Conservation (phyloP, 2,329 filamentous ascomycete species). For the Diaporthe vaccinii region DNA sequence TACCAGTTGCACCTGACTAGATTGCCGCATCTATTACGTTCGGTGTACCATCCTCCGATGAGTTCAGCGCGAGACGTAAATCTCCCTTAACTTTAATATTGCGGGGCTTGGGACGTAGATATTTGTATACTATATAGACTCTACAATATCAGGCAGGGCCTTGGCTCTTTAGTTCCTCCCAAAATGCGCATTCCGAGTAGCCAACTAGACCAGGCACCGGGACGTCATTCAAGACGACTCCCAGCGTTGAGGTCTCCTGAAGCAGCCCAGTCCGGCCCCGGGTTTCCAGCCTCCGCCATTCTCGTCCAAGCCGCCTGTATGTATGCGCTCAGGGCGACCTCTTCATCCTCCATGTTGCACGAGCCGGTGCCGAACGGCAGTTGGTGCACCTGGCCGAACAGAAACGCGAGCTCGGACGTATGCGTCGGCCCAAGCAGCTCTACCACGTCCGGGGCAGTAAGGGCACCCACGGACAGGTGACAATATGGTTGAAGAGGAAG, state of each 20-base stretch:
- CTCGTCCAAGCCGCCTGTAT: slow-evolving; percentile 17
- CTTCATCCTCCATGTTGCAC: background rate
- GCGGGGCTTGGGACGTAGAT: background rate
- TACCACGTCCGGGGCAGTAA: slow-evolving; percentile 25
- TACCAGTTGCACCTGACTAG: slow-evolving; percentile 1
- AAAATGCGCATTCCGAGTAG: background rate
- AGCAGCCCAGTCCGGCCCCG: background rate
- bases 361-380: slow-evolving; percentile 40
- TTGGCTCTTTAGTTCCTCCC: background rate
- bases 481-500: background rate
- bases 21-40: background rate
- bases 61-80: background rate
- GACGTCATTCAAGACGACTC: background rate
- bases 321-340: background rate
- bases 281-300: slow-evolving; percentile 11
- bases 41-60: background rate
- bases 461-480: background rate
- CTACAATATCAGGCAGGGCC: no score
- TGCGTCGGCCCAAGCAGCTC: slow-evolving; percentile 45
- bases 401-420: slow-evolving; percentile 48
- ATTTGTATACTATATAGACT: background rate
- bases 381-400: slow-evolving; percentile 45
- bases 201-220: background rate
- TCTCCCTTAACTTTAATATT: background rate
- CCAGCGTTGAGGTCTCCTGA: background rate